phyloP scores from a whole-genome alignment of 1,139 yeast genomes.

The Yamadazyma oceani region DNA sequence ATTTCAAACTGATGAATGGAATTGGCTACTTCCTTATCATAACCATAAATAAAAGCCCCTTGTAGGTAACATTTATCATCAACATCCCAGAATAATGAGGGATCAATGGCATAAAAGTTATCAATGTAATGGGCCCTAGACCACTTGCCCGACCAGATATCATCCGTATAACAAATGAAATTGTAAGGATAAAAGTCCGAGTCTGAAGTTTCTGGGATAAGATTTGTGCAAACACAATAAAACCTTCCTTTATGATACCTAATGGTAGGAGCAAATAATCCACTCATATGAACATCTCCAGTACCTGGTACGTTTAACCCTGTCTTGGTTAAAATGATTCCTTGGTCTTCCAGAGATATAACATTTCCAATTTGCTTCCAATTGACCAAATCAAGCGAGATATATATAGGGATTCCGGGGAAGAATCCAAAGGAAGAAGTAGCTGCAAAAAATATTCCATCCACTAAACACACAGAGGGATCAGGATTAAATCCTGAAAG shows the following conservation, averaged over 20 bases:
- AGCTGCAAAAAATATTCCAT: slow-evolving; percentile 12
- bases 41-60: slow-evolving; percentile 12
- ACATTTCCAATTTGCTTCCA: slow-evolving; percentile 14
- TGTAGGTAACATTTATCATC: slow-evolving; percentile 12
- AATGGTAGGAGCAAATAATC: slow-evolving; percentile 11
- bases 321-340: slow-evolving; percentile 7
- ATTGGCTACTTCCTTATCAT: slow-evolving; percentile 11
- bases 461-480: slow-evolving; percentile 10
- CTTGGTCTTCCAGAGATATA: slow-evolving; percentile 9
- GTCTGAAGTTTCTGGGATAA: slow-evolving; percentile 3
- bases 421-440: slow-evolving; percentile 9
- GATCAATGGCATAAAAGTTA: slow-evolving; percentile 12
- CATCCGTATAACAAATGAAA: slow-evolving; percentile 12
- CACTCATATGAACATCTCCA: slow-evolving; percentile 8
- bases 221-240: slow-evolving; percentile 10
- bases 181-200: slow-evolving; percentile 10
- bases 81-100: slow-evolving; percentile 10
- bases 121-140: slow-evolving; percentile 8
- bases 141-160: slow-evolving; percentile 12
- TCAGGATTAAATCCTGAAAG: slow-evolving; percentile 12
- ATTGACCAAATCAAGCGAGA: slow-evolving; percentile 10
- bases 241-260: slow-evolving; percentile 12
- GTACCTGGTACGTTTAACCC: slow-evolving; percentile 3
- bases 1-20: slow-evolving; percentile 11
- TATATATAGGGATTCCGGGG: slow-evolving; percentile 11